Base-by-base conservation (phyloP, 1,284 basidiomycete species). In the Cutaneotrichosporon sp. region DNA sequence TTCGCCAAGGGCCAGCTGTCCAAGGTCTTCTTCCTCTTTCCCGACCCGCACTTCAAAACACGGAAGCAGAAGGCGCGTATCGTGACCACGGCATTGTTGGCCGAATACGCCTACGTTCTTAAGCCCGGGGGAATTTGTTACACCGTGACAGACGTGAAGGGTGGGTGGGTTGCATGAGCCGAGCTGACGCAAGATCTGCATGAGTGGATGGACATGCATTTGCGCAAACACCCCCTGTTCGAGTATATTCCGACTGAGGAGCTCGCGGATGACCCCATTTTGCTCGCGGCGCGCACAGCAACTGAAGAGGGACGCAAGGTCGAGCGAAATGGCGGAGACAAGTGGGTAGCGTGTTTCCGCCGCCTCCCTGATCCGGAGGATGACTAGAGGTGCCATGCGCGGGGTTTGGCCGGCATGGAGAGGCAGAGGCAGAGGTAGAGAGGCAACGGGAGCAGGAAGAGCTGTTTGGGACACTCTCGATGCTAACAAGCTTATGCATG, bases 241-340 rank as follows among this genome's bases (percentile, higher is more conserved):
- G 82, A 89, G 62, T 78, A 80, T 26, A 81, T 96, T 45, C 82
- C 82, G 31, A 87, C 90, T 65, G 82, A 85, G 41, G 80, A 82
- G 29, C 78, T 96, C n/a, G 80, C 83, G 11, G 67, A 68, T 47
- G 68, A 76, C 57, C 78, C 81, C 0, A 83, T 91, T 38, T 71
- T 96, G 47, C 85, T 89, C 62, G 88, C 88, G 1, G 86, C 94
- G 19, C 84, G 82, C 74, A 83, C 77, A 26, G 85, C 85, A 55
- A 98, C 96, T 5, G 96, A 99, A 74, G 93, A 97, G 75, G 94
- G 93, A 3, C 90, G 87, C 75, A 98, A 98, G 75, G 96, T 97
- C 1, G 88, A 91, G 72, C 79, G 94, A 65, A 97, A 97, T 70
- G 79, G 81, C 29, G 92, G 92, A 24, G 81, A 88, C 50, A 97